phyloP scores from a whole-genome alignment of 2,329 filamentous ascomycete genomes.

The Juglanconis oblonga region DNA sequence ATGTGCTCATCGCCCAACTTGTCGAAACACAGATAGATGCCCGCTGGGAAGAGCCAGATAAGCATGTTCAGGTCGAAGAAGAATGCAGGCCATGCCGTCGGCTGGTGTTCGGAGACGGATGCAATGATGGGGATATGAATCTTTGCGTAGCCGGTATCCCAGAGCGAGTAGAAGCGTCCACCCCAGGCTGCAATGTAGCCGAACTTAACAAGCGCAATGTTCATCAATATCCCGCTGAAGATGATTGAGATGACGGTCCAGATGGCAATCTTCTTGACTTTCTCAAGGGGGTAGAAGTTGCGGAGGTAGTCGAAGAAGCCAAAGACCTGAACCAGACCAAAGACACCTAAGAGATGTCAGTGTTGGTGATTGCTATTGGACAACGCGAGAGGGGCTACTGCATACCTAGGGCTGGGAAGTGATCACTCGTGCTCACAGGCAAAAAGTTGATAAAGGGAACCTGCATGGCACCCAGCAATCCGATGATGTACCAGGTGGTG shows the following conservation, averaged over 20 bases:
- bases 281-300: constrained; percentile 82
- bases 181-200: constrained; percentile 97
- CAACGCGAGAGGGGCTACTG: constrained; percentile 11
- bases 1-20: constrained; percentile 93
- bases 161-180: constrained; percentile 97
- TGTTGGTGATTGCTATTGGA: constrained; percentile 13
- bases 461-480: constrained; percentile 97
- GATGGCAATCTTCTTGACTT: constrained; percentile 88
- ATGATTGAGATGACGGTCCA: constrained; percentile 74
- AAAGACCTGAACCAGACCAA: constrained; percentile 90
- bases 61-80: constrained; percentile 98
- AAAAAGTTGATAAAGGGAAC: constrained; percentile 98
- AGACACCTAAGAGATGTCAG: constrained; percentile 63
- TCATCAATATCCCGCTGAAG: constrained; percentile 71
- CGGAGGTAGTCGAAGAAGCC: constrained; percentile 90
- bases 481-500: constrained; percentile 95
- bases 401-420: constrained; percentile 93
- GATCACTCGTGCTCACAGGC: constrained; percentile 94
- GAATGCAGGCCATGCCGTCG: constrained; percentile 97
- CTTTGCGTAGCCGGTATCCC: constrained; percentile 98
- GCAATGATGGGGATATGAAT: constrained; percentile 99
- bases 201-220: constrained; percentile 75
- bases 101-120: constrained; percentile 99
- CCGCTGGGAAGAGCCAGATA: constrained; percentile 98
- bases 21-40: constrained; percentile 97